Evolutionary conservation across 257 asterid species (phyloP), one percentile per base, ranked within the genome.

Genomic region (Mitragyna speciosa): DNA sequence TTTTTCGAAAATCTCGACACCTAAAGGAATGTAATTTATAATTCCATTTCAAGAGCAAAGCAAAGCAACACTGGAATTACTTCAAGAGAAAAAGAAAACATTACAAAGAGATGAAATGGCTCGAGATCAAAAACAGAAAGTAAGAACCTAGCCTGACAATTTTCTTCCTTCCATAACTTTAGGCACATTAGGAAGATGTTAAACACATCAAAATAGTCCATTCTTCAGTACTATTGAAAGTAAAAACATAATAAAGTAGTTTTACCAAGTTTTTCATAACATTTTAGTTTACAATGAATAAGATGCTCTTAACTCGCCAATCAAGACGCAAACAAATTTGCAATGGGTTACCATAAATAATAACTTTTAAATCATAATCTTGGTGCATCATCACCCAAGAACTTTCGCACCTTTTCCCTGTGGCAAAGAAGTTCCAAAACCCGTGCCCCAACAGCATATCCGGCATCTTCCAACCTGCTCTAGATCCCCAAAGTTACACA

Each of bases 361-460:
- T 39, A 61, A 15, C 22, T 24, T 12, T 26, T 33, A 30, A 64
- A 19, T 47, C 22, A 54, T 4, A 33, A 26, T 70, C 1, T 41
- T 39, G 22, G 61, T 56, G 65, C 22, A 12, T 31, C 69, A n/a
- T 73, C 33, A 76, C 54, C 31, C 68, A 49, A 63, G 45, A 81
- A 30, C 73, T 28, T 68, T 59, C 85, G 24, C 76, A 93, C 97
- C 95, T 93, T 93, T 84, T 93, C 96, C 77, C 97, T 73, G 72
- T 91, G 95, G 85, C 97, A 93, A 19, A 93, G 93, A 82, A 93
- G 97, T 88, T 93, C 97, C 79, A 91, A 82, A 80, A 90, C 92
- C 78, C 97, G 89, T 16, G 91, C 88, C 82, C 96, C 96, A 77
- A 93, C 97, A 79, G 94, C 88, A 87, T 87, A 89, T 6, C 95